Base-by-base conservation (phyloP, 768 basidiomycete species). In the Rhizopogon vinicolor region DNA sequence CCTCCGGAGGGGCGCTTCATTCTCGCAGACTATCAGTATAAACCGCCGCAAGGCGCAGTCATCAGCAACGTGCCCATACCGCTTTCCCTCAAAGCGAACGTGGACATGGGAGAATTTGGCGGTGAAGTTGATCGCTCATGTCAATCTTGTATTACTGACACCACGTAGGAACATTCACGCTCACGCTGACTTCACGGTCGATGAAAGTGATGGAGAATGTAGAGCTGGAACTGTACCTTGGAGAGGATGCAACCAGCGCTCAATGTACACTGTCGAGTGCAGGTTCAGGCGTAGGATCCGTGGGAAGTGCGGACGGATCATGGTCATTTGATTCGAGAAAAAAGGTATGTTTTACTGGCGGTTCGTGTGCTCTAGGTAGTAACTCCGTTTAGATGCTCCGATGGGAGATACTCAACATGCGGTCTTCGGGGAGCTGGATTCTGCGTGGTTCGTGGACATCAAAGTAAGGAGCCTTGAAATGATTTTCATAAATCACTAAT, bases 1-100 rank as follows among this genome's bases (percentile, higher is more conserved):
- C 95, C 95, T 6, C 95, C 95, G 5, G 95, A 98, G 62, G 94
- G 95, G 3, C 81, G 81, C 51, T 98, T 97, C 72, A 80, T 80
- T 7, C 76, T 97, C 18, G 81, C 87, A 65, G 89, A 93, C 60
- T 98, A 97, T 65, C 87, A 88, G 28, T 88, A 85, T 65, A 68
- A 75, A 9, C 74, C 79, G 42, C 72, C 68, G n/a, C 60, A 65
- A 18, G 53, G 55, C 46, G 57, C 60, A 53, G 41, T 70, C 19
- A 75, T 73, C 48, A 78, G 81, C 37, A 75, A 73, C 41, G 73
- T 83, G n/a, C 75, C 82, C 9, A 63, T 84, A 37, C 78, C 83
- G 18, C 73, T 83, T 60, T 57, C 74, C 29, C 64, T 85, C 58
- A 83, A 83, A 67, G 66, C 76, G 9, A 73, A 66, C n/a, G 61